phyloP scores from a whole-genome alignment of 805 yeast genomes.

The Metschnikowia amazonensis region DNA sequence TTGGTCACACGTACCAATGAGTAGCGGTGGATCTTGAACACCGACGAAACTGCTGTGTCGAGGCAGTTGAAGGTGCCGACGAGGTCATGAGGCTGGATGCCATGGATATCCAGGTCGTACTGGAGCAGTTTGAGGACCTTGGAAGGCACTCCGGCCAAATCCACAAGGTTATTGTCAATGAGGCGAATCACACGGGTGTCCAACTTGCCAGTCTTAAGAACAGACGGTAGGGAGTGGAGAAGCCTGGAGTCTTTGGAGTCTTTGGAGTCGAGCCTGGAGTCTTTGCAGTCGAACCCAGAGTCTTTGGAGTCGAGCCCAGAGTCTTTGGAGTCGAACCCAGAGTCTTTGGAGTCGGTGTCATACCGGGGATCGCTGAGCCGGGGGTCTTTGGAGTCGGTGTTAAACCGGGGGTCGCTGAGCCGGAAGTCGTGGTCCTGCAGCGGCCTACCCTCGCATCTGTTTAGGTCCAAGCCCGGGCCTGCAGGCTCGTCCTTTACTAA shows the following conservation, averaged over 20 bases:
- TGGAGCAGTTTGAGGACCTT: constrained; percentile 34
- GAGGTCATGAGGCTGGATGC: constrained; percentile 10
- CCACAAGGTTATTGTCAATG: constrained; percentile 38
- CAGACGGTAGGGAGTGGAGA: not conserved
- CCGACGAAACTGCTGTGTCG: constrained; percentile 42
- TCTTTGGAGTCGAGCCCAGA: too few relatives aligned
- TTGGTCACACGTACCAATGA: constrained; percentile 50
- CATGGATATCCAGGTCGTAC: constrained; percentile 11
- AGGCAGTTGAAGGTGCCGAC: constrained; percentile 40
- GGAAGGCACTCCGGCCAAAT: constrained; percentile 33
- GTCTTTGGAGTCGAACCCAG: too few relatives aligned
- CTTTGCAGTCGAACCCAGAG: too few relatives aligned
- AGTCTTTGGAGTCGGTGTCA: too few relatives aligned
- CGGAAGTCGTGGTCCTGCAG: not conserved
- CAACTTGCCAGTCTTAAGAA: constrained; percentile 9
- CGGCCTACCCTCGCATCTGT: too few relatives aligned
- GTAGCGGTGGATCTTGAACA: constrained; percentile 42
- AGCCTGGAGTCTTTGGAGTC: too few relatives aligned
- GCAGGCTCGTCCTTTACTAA: not conserved
- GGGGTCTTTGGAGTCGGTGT: too few relatives aligned
- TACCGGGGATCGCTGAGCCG: too few relatives aligned
- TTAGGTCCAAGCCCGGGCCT: not conserved
- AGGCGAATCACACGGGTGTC: constrained; percentile 30
- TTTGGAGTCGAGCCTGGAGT: too few relatives aligned
- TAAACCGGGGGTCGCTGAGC: too few relatives aligned